Base-by-base conservation (phyloP, 768 basidiomycete species). In the Boletus barrowsii region DNA sequence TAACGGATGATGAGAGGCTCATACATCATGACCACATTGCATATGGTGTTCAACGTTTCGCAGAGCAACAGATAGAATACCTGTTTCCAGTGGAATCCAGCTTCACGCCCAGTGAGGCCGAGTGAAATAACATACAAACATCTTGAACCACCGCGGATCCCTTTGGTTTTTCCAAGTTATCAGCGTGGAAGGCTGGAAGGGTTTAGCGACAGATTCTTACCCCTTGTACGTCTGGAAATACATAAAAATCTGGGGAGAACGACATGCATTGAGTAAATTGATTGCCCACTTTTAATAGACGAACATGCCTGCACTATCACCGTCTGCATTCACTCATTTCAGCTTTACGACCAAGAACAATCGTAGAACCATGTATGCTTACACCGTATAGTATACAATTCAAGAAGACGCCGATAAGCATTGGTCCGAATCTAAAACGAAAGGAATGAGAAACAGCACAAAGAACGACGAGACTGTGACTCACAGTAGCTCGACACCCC, bases 11-110 rank as follows among this genome's bases (percentile, higher is more conserved):
- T 73, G 24, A 83, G 69, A 7, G 79, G 73, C 14, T 75, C 65
- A 53, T 82, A 83, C 8, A 82, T 56, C 57, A 79, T 78, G 3
- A 71, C 57, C n/a, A 76, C 67, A 24, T 78, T 74, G 59, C 79
- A 82, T 2, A 69, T 60, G 3, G 75, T 72, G 55, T 80, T 81
- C 37, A 76, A 54, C 0, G 79, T 79, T 62, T 83, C 81, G 33
- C 74, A 76, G 9, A 79, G 14, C 47, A 81, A 70, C 2, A 82
- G 66, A 33, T 74, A 49, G 44, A 59, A 48, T 42, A 80, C 75
- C 77, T 81, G 49, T 32, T 15, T 15, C 36, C 15, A 39, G n/a
- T 10, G 2, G 36, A 17, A 29, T 17, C 43, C 5, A 10, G 29
- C n/a, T 24, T 3, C 4, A 26, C 7, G 32, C 10, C 11, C 2